Evolutionary conservation across 2,329 filamentous ascomycete genomes (phyloP).

Genomic region (Neofusicoccum kwambonambiense): DNA sequence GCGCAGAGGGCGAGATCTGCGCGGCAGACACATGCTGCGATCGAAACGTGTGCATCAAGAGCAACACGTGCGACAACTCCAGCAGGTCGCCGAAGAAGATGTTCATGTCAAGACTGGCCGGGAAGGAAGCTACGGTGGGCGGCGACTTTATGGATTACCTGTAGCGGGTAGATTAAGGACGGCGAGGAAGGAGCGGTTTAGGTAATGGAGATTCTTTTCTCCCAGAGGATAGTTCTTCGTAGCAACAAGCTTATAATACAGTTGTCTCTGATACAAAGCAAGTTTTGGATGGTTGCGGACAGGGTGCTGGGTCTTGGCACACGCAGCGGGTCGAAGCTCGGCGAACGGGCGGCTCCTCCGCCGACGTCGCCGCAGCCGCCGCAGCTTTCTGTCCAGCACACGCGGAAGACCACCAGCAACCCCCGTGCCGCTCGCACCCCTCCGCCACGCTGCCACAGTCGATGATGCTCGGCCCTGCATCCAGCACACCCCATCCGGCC

Average conservation of each 20-base stretch:
- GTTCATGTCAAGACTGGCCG: background rate
- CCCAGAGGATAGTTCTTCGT: background rate
- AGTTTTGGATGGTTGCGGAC: background rate
- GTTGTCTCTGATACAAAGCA: background rate
- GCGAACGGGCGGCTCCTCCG: background rate
- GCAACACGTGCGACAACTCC: constrained; percentile 19
- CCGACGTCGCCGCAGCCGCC: background rate
- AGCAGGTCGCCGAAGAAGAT: background rate
- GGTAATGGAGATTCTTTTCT: background rate
- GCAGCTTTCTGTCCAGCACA: background rate
- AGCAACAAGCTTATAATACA: background rate
- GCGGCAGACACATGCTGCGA: constrained; percentile 25
- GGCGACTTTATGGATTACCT: background rate
- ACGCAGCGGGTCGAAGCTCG: constrained; percentile 7
- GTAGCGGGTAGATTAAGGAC: background rate
- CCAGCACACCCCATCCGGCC: background rate
- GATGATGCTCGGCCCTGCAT: background rate
- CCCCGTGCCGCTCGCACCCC: background rate
- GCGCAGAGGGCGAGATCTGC: constrained; percentile 23
- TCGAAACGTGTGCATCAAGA: constrained; percentile 22
- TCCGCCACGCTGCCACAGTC: background rate
- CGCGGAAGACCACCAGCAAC: background rate
- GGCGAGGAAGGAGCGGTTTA: background rate
- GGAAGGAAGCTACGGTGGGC: background rate
- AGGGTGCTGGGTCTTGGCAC: constrained; percentile 2